Percentiles rank a stretch among this genome's conserved stretches.
Evolutionary conservation across 306 rosid species (phyloP).

Genomic region (Canavalia ensiformis): DNA sequence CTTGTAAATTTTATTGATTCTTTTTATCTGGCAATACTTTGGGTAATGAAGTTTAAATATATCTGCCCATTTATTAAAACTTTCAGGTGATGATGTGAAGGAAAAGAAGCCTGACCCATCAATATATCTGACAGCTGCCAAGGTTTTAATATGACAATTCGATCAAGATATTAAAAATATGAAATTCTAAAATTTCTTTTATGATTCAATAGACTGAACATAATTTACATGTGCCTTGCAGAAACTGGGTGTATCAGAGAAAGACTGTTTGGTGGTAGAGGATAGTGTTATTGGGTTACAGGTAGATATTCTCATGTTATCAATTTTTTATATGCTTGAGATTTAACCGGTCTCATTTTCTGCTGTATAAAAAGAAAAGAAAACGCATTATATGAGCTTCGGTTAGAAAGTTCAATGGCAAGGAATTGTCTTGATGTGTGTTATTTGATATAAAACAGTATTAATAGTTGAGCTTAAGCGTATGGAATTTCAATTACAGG

Average conservation of each 20-base stretch:
- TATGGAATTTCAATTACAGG: conserved; percentile 6
- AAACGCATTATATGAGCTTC: neutral
- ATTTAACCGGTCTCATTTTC: conserved; percentile 4
- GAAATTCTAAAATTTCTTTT: conserved; percentile 15
- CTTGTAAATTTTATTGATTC: conserved; percentile 6
- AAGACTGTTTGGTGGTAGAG: conserved; percentile 84
- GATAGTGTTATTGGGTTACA: conserved; percentile 94
- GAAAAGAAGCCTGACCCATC: conserved; percentile 96
- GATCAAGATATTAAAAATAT: conserved; percentile 16
- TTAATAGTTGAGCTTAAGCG: conserved; percentile 19
- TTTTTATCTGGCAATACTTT: neutral
- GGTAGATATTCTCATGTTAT: conserved; percentile 57
- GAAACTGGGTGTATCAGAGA: conserved; percentile 72
- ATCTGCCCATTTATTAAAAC: conserved; percentile 17
- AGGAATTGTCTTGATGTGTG: neutral
- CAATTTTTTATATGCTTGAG: conserved; percentile 20
- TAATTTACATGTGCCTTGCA: conserved; percentile 58
- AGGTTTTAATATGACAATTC: conserved; percentile 58
- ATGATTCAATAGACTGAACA: conserved; percentile 9
- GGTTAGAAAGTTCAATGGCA: conserved; percentile 9
- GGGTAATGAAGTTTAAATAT: conserved; percentile 8
- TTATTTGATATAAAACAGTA: conserved; percentile 18
- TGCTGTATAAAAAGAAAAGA: neutral
- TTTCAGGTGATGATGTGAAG: conserved; percentile 95
- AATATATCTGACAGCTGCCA: conserved; percentile 82